Evolutionary conservation across 768 basidiomycete species (phyloP).

Genomic region (Leccinum incarnatum): DNA sequence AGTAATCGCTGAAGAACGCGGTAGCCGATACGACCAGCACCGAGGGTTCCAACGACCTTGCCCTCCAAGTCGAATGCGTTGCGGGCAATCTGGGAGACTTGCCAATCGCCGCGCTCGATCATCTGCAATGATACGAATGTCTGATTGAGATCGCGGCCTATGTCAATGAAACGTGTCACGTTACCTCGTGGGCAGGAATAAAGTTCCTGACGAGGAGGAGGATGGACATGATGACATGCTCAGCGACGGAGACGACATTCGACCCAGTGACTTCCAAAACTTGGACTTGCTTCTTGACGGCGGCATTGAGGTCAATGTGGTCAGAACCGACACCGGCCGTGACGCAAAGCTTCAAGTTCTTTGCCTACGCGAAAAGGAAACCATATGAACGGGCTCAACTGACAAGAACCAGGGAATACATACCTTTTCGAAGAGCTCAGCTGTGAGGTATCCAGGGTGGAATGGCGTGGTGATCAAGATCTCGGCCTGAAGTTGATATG

Average conservation of each 20-base stretch:
- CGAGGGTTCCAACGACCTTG: slow-evolving; percentile 91
- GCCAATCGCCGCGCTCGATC: slow-evolving; percentile 85
- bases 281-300: slow-evolving; percentile 75
- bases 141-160: background rate
- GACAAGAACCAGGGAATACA: slow-evolving; percentile 3
- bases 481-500: slow-evolving; percentile 51
- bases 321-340: slow-evolving; percentile 92
- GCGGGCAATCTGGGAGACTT: slow-evolving; percentile 78
- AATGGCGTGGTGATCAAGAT: slow-evolving; percentile 82
- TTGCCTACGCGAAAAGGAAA: slow-evolving; percentile 50
- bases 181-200: slow-evolving; percentile 78
- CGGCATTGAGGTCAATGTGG: slow-evolving; percentile 87
- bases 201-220: slow-evolving; percentile 90
- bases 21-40: slow-evolving; percentile 81
- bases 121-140: slow-evolving; percentile 41
- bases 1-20: slow-evolving; percentile 76
- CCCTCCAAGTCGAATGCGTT: slow-evolving; percentile 86
- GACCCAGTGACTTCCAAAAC: slow-evolving; percentile 87
- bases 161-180: slow-evolving; percentile 5
- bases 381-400: slow-evolving; percentile 2
- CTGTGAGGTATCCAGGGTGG: slow-evolving; percentile 83
- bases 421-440: slow-evolving; percentile 68
- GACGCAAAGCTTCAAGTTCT: slow-evolving; percentile 85
- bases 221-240: slow-evolving; percentile 90
- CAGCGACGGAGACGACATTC: slow-evolving; percentile 89